Evolutionary conservation across 2,329 filamentous ascomycete species (phyloP).

Genomic region (Akanthomyces dipterigenus): DNA sequence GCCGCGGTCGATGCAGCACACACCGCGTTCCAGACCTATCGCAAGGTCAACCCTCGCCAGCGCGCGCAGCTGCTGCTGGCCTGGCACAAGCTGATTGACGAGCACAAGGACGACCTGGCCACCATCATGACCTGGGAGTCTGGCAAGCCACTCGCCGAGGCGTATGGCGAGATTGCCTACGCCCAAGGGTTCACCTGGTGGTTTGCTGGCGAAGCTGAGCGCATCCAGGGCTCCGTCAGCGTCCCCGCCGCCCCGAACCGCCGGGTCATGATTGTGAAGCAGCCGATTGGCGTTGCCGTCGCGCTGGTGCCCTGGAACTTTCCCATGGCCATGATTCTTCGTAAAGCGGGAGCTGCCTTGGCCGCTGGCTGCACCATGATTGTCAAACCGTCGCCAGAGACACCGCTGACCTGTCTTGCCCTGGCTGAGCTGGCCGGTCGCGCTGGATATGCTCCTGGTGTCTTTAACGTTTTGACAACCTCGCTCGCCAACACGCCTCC

Average conservation of each 20-base stretch:
- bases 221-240: slow-evolving; percentile 51
- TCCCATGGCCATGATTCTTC: slow-evolving; percentile 42
- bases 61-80: slow-evolving; percentile 28
- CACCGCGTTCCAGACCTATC: slow-evolving; percentile 31
- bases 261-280: slow-evolving; percentile 63
- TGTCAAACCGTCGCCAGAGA: slow-evolving; percentile 65
- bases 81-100: slow-evolving; percentile 31
- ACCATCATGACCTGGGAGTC: slow-evolving; percentile 41
- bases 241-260: slow-evolving; percentile 54
- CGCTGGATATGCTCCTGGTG: slow-evolving; percentile 70
- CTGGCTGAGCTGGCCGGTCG: slow-evolving; percentile 60
- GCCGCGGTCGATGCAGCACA: slow-evolving; percentile 29
- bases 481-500: slow-evolving; percentile 36
- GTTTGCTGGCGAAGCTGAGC: slow-evolving; percentile 47
- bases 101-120: slow-evolving; percentile 32
- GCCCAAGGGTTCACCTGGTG: slow-evolving; percentile 47
- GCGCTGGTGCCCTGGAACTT: slow-evolving; percentile 50
- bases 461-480: slow-evolving; percentile 48
- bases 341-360: slow-evolving; percentile 47
- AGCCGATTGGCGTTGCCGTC: slow-evolving; percentile 29
- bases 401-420: slow-evolving; percentile 64
- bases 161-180: slow-evolving; percentile 50
- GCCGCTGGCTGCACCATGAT: slow-evolving; percentile 74
- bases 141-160: slow-evolving; percentile 49
- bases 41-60: slow-evolving; percentile 28